Percentiles rank a stretch among this genome's conserved stretches.
phyloP scores from a whole-genome alignment of 1,139 yeast species.

The Hyphopichia fennica region DNA sequence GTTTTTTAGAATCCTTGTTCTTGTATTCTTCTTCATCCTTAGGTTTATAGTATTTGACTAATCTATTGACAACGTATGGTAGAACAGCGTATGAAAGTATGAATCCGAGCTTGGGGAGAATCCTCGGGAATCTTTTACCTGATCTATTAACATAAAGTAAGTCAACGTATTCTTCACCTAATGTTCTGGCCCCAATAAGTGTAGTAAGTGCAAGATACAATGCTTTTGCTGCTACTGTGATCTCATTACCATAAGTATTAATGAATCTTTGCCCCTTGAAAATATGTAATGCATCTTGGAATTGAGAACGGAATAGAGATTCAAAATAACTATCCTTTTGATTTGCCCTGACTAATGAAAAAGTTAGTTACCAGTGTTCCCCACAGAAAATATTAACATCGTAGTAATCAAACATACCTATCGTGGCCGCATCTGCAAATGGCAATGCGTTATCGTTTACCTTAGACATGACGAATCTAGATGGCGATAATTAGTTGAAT shows the following conservation, averaged over 20 bases:
- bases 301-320: constrained; percentile 49
- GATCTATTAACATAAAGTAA: constrained; percentile 61
- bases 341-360: constrained; percentile 62
- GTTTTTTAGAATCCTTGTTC: constrained; percentile 7
- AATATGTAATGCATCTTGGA: constrained; percentile 57
- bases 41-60: constrained; percentile 26
- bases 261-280: constrained; percentile 68
- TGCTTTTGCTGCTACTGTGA: constrained; percentile 57
- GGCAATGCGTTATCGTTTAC: constrained; percentile 35
- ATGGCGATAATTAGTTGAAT: no score
- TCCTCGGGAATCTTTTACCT: constrained; percentile 52
- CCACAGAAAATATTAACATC: constrained; percentile 1
- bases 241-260: constrained; percentile 62
- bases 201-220: constrained; percentile 73
- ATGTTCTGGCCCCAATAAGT: constrained; percentile 69
- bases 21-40: constrained; percentile 19
- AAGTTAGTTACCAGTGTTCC: constrained; percentile 9
- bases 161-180: constrained; percentile 95
- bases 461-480: constrained; percentile 25
- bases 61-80: constrained; percentile 50
- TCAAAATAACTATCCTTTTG: constrained; percentile 84
- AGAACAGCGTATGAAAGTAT: constrained; percentile 53
- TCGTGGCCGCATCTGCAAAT: constrained; percentile 50
- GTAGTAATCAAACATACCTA: constrained; percentile 34
- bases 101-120: constrained; percentile 51